These are phyloP conservation scores for Lachnellula subtilissima DNA, from an alignment of 2,329 filamentous ascomycete genomes.

Conservation along the genomic window DNA sequence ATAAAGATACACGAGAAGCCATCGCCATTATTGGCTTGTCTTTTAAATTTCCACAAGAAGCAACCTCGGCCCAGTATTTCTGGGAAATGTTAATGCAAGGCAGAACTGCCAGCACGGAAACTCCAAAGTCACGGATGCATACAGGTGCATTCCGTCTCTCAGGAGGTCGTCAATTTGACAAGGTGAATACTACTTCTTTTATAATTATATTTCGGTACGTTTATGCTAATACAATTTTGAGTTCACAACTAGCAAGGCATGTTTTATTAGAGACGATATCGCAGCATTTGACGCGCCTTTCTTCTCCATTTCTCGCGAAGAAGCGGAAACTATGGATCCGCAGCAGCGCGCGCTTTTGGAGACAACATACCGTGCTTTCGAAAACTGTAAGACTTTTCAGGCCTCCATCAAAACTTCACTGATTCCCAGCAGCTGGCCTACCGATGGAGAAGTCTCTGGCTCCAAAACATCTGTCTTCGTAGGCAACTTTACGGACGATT, in stretches of 20 bases:
- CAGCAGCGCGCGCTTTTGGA: constrained; percentile 52
- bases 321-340: constrained; percentile 43
- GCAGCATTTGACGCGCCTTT: constrained; percentile 37
- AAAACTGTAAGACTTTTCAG: constrained; percentile 9
- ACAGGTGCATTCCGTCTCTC: too few species aligned
- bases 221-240: neutral
- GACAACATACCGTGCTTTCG: constrained; percentile 12
- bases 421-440: constrained; percentile 7
- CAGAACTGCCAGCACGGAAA: constrained; percentile 44
- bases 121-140: constrained; percentile 1
- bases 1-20: constrained; percentile 25
- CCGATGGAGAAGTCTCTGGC: constrained; percentile 7
- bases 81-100: constrained; percentile 44
- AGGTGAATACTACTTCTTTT: too few species aligned
- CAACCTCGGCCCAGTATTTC: constrained; percentile 39
- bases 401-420: too few species aligned
- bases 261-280: constrained; percentile 32
- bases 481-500: constrained; percentile 30
- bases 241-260: too few species aligned
- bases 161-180: too few species aligned
- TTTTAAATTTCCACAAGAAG: constrained; percentile 48
- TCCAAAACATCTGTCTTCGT: constrained; percentile 29
- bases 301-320: constrained; percentile 35
- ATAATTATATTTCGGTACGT: neutral
- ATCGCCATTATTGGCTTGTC: constrained; percentile 50